Evolutionary conservation across 164 flowering plant genomes (phyloP), one percentile per base, ranked within the genome.

Genomic region (Aristolochia californica): DNA sequence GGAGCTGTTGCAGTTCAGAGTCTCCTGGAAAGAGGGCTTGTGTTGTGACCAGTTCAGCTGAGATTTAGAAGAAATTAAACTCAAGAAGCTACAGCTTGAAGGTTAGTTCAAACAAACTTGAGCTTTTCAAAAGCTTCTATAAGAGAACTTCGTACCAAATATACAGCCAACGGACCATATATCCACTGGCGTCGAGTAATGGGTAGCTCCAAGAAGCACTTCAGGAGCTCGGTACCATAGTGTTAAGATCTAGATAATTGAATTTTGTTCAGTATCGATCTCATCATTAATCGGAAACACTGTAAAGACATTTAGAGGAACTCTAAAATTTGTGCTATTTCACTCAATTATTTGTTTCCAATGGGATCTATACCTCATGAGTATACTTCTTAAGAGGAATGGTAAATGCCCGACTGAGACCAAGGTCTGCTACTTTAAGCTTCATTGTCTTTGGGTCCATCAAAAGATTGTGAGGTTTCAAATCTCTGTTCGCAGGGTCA

Each of bases 131-230:
- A 17, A 15, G 28, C 17, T 16, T 30, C 5, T 11, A 15, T 30
- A 0, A 21, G 57, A 3, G 34, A 7, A 26, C 1, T 5, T 7
- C 58, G 4, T 83, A 90, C 95, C 95, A 70, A 91, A 91, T 47
- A 91, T 91, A 43, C 98, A 91, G 58, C 77, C 96, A 61, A 87
- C 95, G 68, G 95, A 88, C 96, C 96, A 88, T 69, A 87, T 80
- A 64, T 91, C 98, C 2, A 91, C 94, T 12, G 83, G 88, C 23
- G 88, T 80, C 0, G 73, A 73, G 55, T 73, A 73, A 51, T 69
- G 72, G 25, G 72, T 73, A 11, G 73, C 73, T n/a, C 76, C 73
- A n/a, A 73, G 58, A 57, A 73, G 76, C 43, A 73, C 70, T 63
- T 73, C 70, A 22, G 73, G 76, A 56, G 73, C 70, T 66, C 73